Percentiles rank a stretch among this genome's conserved stretches.
These are phyloP conservation scores for Sporothrix mexicana DNA, from an alignment of 2,329 filamentous ascomycete genomes.

Conservation along the genomic window DNA sequence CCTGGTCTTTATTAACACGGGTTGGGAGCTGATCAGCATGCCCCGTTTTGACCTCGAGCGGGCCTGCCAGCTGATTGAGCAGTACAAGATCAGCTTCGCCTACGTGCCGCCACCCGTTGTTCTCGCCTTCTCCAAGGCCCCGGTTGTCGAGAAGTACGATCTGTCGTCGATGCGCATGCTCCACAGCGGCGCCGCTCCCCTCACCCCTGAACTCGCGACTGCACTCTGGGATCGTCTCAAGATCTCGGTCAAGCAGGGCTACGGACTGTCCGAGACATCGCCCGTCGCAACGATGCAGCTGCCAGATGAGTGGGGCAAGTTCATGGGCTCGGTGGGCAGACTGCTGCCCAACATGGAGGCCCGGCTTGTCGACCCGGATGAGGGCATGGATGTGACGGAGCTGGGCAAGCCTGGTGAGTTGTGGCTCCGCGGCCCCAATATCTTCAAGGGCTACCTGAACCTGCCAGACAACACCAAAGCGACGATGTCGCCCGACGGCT, in stretches of 20 bases:
- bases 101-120: slow-evolving; percentile 88
- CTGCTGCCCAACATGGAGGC: slow-evolving; percentile 80
- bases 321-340: slow-evolving; percentile 78
- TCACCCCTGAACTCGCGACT: slow-evolving; percentile 80
- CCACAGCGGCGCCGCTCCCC: slow-evolving; percentile 84
- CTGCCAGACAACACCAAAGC: slow-evolving; percentile 72
- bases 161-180: slow-evolving; percentile 79
- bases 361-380: slow-evolving; percentile 74
- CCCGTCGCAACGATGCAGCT: slow-evolving; percentile 77
- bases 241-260: slow-evolving; percentile 88
- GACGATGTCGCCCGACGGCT: slow-evolving; percentile 76
- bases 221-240: slow-evolving; percentile 75
- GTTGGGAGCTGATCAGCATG: slow-evolving; percentile 72
- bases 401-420: slow-evolving; percentile 68
- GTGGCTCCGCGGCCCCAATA: slow-evolving; percentile 78
- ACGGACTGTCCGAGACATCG: slow-evolving; percentile 86
- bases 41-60: slow-evolving; percentile 80
- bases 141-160: slow-evolving; percentile 79
- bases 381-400: slow-evolving; percentile 57
- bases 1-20: slow-evolving; percentile 69
- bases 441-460: slow-evolving; percentile 80
- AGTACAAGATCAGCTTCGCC: slow-evolving; percentile 74
- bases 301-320: slow-evolving; percentile 76
- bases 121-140: slow-evolving; percentile 79
- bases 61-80: slow-evolving; percentile 78